Evolutionary conservation across 208 protist genomes (phyloP).

Genomic region (Leishmania tropica): DNA sequence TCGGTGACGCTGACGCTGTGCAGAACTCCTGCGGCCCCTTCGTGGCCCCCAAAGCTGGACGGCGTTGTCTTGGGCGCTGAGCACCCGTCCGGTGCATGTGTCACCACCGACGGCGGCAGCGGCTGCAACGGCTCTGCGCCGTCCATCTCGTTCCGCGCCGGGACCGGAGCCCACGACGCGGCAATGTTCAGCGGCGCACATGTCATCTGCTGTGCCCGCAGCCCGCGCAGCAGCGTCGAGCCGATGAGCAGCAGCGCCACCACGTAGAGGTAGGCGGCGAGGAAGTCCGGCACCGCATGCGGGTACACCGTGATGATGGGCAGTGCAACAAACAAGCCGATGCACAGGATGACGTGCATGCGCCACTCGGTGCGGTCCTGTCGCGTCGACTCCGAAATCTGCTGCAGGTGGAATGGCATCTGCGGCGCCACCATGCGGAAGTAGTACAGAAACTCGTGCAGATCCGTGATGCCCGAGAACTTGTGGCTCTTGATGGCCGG

Average conservation of each 20-base stretch:
- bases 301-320: slow-evolving; percentile 59
- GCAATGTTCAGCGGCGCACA: slow-evolving; percentile 42
- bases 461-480: slow-evolving; percentile 42
- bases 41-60: not conserved
- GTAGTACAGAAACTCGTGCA: slow-evolving; percentile 52
- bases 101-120: not conserved
- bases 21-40: not conserved
- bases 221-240: slow-evolving; percentile 35
- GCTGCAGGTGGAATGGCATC: slow-evolving; percentile 31
- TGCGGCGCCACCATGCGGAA: slow-evolving; percentile 48
- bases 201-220: slow-evolving; percentile 48
- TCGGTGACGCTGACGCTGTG: not conserved
- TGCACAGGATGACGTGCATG: slow-evolving; percentile 41
- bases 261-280: slow-evolving; percentile 40
- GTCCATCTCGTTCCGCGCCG: slow-evolving; percentile 13
- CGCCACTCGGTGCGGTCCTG: slow-evolving; percentile 50
- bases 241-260: slow-evolving; percentile 30
- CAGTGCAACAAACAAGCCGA: slow-evolving; percentile 31
- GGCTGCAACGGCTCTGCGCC: not conserved
- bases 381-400: slow-evolving; percentile 27
- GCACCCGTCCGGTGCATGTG: not conserved
- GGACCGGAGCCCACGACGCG: slow-evolving; percentile 32
- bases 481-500: slow-evolving; percentile 56
- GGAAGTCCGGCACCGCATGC: slow-evolving; percentile 38
- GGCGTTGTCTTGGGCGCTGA: not conserved